phyloP scores from a whole-genome alignment of 306 rosid genomes.

The cucumber (Cucumis sativus) region DNA sequence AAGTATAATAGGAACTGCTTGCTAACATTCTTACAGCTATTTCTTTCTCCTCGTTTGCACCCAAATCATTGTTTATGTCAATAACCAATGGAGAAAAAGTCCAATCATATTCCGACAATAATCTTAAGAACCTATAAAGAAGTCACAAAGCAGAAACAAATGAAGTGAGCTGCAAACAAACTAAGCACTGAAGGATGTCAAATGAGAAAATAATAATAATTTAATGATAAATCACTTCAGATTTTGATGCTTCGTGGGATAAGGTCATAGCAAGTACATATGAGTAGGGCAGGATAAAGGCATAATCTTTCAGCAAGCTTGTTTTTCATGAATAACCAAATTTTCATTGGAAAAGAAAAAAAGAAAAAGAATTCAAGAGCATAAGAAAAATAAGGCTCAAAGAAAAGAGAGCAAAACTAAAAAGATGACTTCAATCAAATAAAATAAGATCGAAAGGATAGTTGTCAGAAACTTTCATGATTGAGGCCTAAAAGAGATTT shows the following conservation, averaged over 20 bases:
- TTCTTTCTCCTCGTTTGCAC: constrained; percentile 45
- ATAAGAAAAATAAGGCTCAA: neutral
- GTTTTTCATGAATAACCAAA: neutral
- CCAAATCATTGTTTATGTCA: constrained; percentile 65
- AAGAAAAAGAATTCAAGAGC: neutral
- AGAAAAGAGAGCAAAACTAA: neutral
- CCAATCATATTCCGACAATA: constrained; percentile 77
- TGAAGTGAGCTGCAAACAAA: neutral
- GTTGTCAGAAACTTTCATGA: neutral
- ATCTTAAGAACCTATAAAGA: constrained; percentile 54
- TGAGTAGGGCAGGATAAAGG: neutral
- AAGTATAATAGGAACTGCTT: constrained; percentile 4
- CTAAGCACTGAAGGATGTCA: neutral
- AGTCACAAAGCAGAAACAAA: constrained; percentile 1
- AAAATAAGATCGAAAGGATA: neutral
- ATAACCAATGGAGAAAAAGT: constrained; percentile 63
- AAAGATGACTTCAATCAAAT: neutral
- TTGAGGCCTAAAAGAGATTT: neutral
- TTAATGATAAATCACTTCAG: neutral
- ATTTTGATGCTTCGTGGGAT: neutral
- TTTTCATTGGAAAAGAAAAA: neutral
- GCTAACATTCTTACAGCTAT: constrained; percentile 45
- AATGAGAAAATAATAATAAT: neutral
- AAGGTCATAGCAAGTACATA: neutral
- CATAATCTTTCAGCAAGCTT: neutral